Base-by-base conservation (phyloP, 2,329 filamentous ascomycete species). In the Helminthosporium solani region DNA sequence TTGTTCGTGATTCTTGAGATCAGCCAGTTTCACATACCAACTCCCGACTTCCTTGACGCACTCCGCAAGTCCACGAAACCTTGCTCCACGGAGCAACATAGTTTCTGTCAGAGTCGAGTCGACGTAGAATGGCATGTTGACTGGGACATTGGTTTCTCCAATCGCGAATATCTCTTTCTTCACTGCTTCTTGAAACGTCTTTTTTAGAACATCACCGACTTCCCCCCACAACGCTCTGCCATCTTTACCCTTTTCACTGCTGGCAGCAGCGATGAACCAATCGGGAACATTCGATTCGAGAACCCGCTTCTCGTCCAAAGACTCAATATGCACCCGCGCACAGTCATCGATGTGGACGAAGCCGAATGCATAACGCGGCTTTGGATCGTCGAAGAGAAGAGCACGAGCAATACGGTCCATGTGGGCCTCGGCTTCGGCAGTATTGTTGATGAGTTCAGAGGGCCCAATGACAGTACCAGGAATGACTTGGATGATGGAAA, bases 291-390 rank as follows among this genome's bases (percentile, higher is more conserved):
- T 40, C 12, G 46, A 38, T n/a, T 45, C 47, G 28, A 40, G 40
- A 0, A 58, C 50, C 9, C 53, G 59, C 4, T 20, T 20, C 18
- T 56, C 57, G 16, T 66, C 44, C 9, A 69, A 42, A 1, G 63
- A 60, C 42, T 64, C 61, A 6, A 69, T 50, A 48, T 67, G 64
- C 5, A 69, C 52, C 7, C 44, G 52, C 9, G 66, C 64, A 42
- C 63, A 67, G 34, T 69, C 64, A 5, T 57, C 37, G 1, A 68
- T 56, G 31, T 65, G 56, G 20, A 68, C 63, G n/a, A 69, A 69
- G 2, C 64, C 64, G 41, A 69, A 69, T 5, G 57, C 56, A 47
- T 69, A 68, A 7, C 60, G 54, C 2, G 66, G 61, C 9, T 57
- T 56, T 7, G 54, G 45, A 8, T 58, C 58, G 28, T 66, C 58